These are phyloP conservation scores for Tylopilus subfusipes DNA, from an alignment of 768 basidiomycete genomes.

Conservation along the genomic window DNA sequence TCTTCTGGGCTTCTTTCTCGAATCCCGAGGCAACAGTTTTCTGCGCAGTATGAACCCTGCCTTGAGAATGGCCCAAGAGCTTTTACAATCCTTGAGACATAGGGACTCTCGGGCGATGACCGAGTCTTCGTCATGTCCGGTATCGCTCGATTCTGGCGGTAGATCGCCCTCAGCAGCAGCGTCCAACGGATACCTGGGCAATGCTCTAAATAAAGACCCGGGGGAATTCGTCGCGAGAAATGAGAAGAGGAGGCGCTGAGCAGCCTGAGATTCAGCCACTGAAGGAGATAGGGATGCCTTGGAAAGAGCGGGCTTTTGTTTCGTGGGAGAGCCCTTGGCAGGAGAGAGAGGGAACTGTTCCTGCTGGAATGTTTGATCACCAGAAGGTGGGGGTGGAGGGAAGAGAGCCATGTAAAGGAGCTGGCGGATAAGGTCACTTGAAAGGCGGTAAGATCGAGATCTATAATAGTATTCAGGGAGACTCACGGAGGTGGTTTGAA, in stretches of 20 bases:
- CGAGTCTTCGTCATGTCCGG: constrained; percentile 49
- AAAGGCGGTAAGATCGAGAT: constrained; percentile 11
- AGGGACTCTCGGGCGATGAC: constrained; percentile 52
- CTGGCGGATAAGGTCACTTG: constrained; percentile 58
- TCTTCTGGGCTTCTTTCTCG: constrained; percentile 34
- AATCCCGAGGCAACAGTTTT: constrained; percentile 14
- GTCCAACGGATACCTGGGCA: constrained; percentile 46
- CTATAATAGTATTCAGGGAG: constrained; percentile 4
- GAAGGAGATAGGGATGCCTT: constrained; percentile 43
- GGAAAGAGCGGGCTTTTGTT: constrained; percentile 39
- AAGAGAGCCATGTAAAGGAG: constrained; percentile 70
- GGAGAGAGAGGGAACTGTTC: constrained; percentile 31
- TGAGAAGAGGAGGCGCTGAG: constrained; percentile 52
- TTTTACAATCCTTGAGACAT: constrained; percentile 50
- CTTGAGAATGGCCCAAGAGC: constrained; percentile 60
- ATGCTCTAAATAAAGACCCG: constrained; percentile 46
- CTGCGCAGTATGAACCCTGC: constrained; percentile 48
- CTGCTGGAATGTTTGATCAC: constrained; percentile 15
- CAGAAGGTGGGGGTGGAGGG: constrained; percentile 35
- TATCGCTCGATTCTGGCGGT: constrained; percentile 7
- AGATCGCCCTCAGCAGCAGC: constrained; percentile 2
- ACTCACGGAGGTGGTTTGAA: constrained; percentile 60
- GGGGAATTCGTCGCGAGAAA: constrained; percentile 58
- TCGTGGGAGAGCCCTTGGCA: constrained; percentile 46
- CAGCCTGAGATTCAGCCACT: constrained; percentile 44